A percentile compares a stretch with the other conserved stretches of the same genome.
phyloP scores from a whole-genome alignment of 257 asterid genomes.

The Forsythia suspensa region DNA sequence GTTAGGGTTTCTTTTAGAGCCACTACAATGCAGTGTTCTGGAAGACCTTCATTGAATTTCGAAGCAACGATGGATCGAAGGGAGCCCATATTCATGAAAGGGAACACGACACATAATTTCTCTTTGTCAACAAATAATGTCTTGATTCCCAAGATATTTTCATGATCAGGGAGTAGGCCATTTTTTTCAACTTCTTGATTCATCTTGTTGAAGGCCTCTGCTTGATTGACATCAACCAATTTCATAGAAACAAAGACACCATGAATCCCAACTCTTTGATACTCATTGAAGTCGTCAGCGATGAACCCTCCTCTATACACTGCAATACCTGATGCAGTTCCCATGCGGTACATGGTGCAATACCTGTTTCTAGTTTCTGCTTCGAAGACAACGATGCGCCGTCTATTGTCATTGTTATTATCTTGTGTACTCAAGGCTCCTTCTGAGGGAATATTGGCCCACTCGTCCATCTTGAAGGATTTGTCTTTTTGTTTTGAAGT shows the following conservation, averaged over 20 bases:
- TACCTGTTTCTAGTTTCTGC: neutral
- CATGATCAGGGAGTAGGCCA: neutral
- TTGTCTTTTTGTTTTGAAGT: neutral
- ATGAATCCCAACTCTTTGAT: neutral
- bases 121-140: neutral
- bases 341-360: neutral
- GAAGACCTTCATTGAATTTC: constrained; percentile 4
- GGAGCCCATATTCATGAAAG: constrained; percentile 12
- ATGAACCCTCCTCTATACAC: neutral
- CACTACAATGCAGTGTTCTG: neutral
- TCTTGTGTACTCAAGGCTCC: neutral
- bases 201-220: constrained; percentile 1
- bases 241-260: neutral
- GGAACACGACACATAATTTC: constrained; percentile 6
- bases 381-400: neutral
- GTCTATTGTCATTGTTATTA: no score
- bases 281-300: neutral
- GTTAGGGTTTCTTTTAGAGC: neutral
- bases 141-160: neutral
- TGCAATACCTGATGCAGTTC: neutral
- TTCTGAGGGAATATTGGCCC: neutral
- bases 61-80: neutral
- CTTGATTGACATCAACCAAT: neutral
- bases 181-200: neutral
- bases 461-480: neutral